phyloP scores from a whole-genome alignment of 495 filamentous ascomycete genomes.

The Podospora tetraspora region DNA sequence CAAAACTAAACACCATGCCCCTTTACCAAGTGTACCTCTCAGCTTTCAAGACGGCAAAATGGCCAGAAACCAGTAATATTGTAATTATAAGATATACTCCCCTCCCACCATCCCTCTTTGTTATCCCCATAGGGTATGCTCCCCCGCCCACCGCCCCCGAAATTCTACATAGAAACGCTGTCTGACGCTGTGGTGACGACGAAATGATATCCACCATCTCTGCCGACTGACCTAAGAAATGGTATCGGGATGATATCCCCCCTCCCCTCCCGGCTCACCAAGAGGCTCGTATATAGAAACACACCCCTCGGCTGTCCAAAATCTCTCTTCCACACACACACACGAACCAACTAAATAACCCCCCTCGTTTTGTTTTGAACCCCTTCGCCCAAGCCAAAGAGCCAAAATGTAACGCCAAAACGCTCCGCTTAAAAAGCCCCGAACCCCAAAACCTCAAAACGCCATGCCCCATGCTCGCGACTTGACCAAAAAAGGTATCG shows the following conservation, averaged over 20 bases:
- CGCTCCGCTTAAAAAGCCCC: background rate
- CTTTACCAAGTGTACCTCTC: too few species aligned
- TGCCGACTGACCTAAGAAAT: background rate
- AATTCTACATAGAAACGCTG: background rate
- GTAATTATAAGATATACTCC: background rate
- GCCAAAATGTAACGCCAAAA: background rate
- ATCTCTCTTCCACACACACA: background rate
- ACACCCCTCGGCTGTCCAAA: background rate
- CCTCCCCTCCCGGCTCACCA: background rate
- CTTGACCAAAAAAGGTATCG: background rate
- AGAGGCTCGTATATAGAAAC: background rate
- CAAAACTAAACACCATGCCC: too few species aligned
- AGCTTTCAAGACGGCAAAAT: background rate
- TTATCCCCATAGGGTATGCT: background rate
- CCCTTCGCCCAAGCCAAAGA: background rate
- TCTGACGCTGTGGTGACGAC: background rate
- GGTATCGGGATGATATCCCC: too few species aligned
- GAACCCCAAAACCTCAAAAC: background rate
- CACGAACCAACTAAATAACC: too few species aligned
- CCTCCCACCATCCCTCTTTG: background rate
- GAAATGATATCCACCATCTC: background rate
- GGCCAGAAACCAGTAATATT: background rate
- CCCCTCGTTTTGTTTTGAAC: background rate
- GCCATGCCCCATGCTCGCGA: background rate
- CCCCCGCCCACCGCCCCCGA: background rate